Evolutionary conservation across 2,329 filamentous ascomycete genomes (phyloP).

Genomic region (Gnomoniopsis sp.): DNA sequence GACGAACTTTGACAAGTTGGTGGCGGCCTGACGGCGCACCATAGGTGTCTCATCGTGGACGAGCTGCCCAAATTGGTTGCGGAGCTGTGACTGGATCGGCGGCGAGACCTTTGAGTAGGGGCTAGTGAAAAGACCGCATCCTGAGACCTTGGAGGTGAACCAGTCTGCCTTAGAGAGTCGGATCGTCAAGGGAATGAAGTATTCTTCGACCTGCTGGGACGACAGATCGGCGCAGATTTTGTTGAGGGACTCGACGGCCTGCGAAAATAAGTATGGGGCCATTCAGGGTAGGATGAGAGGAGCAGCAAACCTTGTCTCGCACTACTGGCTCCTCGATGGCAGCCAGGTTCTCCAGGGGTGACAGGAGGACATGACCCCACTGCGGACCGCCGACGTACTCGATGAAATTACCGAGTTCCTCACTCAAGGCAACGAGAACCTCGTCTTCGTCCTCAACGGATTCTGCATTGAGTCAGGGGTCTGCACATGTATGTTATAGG

Average conservation of each 20-base stretch:
- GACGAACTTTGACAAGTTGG: constrained; percentile 94
- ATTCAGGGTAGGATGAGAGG: background rate
- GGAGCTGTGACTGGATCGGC: constrained; percentile 83
- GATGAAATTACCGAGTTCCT: constrained; percentile 94
- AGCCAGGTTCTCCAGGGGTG: constrained; percentile 94
- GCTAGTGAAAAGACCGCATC: constrained; percentile 88
- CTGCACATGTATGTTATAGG: constrained; percentile 13
- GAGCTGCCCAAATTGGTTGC: constrained; percentile 86
- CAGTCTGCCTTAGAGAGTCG: constrained; percentile 98
- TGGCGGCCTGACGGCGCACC: constrained; percentile 95
- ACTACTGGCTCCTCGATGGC: constrained; percentile 98
- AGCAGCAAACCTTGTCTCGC: constrained; percentile 77
- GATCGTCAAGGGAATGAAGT: constrained; percentile 93
- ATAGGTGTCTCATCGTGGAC: constrained; percentile 99
- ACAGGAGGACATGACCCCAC: constrained; percentile 92
- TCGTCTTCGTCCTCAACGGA: constrained; percentile 99
- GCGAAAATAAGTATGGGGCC: constrained; percentile 16
- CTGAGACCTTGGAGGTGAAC: constrained; percentile 99
- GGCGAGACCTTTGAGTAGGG: constrained; percentile 90
- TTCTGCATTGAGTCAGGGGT: constrained; percentile 54
- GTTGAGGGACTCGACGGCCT: constrained; percentile 99
- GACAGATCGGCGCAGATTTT: constrained; percentile 96
- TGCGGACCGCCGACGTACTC: constrained; percentile 96
- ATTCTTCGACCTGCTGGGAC: constrained; percentile 88
- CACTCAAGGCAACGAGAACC: constrained; percentile 92